Evolutionary conservation across 1,284 basidiomycete genomes (phyloP).

Genomic region (Trichosporon sp.): DNA sequence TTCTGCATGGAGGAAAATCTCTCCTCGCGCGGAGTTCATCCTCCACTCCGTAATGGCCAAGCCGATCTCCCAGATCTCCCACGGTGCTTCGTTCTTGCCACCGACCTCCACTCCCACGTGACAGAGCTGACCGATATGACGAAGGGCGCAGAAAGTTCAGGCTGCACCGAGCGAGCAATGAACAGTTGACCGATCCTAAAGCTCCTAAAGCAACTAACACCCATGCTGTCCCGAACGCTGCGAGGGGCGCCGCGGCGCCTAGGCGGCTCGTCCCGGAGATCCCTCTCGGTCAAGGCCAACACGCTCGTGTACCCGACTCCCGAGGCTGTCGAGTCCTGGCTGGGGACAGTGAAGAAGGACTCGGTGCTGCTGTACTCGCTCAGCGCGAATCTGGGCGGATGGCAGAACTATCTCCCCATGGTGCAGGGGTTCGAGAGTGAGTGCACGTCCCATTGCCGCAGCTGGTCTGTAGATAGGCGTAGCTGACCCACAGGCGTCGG

Average conservation of each 20-base stretch:
- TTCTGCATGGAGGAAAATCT: not conserved
- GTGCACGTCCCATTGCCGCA: not conserved
- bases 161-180: not conserved
- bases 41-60: not conserved
- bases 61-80: not conserved
- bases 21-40: not conserved
- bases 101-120: not conserved
- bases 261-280: not conserved
- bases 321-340: not conserved
- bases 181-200: not conserved
- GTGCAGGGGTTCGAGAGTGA: conserved; percentile 18
- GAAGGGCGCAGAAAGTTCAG: not conserved
- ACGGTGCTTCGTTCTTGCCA: not conserved
- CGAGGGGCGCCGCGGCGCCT: not conserved
- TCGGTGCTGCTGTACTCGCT: conserved; percentile 4
- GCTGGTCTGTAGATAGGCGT: not conserved
- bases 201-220: not conserved
- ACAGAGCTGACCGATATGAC: not conserved
- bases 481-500: conserved; percentile 11
- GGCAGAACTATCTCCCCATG: conserved; percentile 4
- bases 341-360: not conserved
- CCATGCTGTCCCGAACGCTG: not conserved
- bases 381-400: conserved; percentile 12
- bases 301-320: conserved; percentile 13
- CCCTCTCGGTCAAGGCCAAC: conserved; percentile 8